These are phyloP conservation scores for Protomyces gravidus DNA, from an alignment of 1,139 yeast genomes.

Conservation along the genomic window DNA sequence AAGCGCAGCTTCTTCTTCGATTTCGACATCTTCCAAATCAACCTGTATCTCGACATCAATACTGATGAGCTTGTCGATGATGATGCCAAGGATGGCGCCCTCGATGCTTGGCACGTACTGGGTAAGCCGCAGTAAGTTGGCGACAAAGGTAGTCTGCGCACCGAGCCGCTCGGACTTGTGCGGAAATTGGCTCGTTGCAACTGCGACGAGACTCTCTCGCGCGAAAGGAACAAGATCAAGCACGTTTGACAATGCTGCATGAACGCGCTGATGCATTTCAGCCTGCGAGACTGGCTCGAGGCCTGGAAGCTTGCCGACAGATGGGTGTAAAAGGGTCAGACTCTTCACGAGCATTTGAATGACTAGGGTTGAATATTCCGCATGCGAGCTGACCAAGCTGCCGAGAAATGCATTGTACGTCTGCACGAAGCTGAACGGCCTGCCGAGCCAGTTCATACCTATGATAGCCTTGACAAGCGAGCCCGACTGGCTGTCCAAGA, in stretches of 20 bases:
- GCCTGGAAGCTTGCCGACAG: slow-evolving; percentile 20
- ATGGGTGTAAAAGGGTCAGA: slow-evolving; percentile 15
- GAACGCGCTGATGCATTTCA: slow-evolving; percentile 30
- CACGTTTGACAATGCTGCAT: slow-evolving; percentile 29
- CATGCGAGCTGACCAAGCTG: slow-evolving; percentile 31
- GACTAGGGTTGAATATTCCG: slow-evolving; percentile 29
- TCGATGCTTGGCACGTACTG: slow-evolving; percentile 29
- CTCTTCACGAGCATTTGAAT: slow-evolving; percentile 30
- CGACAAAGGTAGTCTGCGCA: slow-evolving; percentile 30
- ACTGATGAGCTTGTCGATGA: slow-evolving; percentile 31
- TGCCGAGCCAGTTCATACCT: slow-evolving; percentile 27
- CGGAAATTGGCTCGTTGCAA: slow-evolving; percentile 29
- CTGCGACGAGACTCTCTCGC: slow-evolving; percentile 27
- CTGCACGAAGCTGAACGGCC: slow-evolving; percentile 28
- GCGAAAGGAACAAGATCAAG: slow-evolving; percentile 32
- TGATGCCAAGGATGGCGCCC: slow-evolving; percentile 29
- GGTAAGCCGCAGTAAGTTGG: slow-evolving; percentile 28
- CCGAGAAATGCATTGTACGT: slow-evolving; percentile 31
- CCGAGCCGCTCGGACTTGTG: slow-evolving; percentile 29
- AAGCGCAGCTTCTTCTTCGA: slow-evolving; percentile 23
- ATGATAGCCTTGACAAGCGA: slow-evolving; percentile 27
- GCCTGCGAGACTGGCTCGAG: slow-evolving; percentile 14
- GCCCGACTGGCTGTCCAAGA: slow-evolving; percentile 17
- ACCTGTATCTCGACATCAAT: slow-evolving; percentile 31
- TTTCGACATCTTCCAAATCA: slow-evolving; percentile 29